Percentiles rank a stretch among this genome's conserved stretches.
phyloP scores from a whole-genome alignment of 139 green algal genomes.

The Nannochloris sp. region DNA sequence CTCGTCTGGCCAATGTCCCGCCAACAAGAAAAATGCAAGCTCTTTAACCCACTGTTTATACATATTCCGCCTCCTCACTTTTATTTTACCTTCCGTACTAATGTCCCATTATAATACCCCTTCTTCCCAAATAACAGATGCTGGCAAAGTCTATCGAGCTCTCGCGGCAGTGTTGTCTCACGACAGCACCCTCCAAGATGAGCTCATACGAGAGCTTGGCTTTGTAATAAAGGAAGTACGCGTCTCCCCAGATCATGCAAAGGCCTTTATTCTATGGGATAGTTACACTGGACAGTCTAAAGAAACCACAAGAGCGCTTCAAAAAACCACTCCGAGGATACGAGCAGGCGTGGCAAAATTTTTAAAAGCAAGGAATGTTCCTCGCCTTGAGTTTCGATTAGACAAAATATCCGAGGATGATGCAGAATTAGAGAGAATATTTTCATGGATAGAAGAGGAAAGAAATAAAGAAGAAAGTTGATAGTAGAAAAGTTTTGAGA shows the following conservation, averaged over 20 bases:
- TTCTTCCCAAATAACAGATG: slow-evolving; percentile 6
- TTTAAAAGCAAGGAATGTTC: slow-evolving; percentile 19
- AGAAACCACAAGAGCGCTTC: not conserved
- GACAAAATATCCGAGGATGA: slow-evolving; percentile 17
- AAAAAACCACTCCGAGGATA: not conserved
- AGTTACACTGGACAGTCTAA: not conserved
- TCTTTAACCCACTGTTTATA: not conserved
- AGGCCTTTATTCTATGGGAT: slow-evolving; percentile 47
- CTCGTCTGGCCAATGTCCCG: slow-evolving; percentile 14
- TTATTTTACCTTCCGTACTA: not conserved
- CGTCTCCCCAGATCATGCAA: slow-evolving; percentile 45
- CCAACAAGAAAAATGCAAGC: slow-evolving; percentile 15
- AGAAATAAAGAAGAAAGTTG: not conserved
- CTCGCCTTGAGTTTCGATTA: slow-evolving; percentile 32
- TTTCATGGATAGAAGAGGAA: slow-evolving; percentile 12
- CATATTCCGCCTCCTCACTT: not conserved
- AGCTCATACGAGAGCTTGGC: slow-evolving; percentile 14
- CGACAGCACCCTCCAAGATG: slow-evolving; percentile 4
- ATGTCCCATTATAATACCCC: not conserved
- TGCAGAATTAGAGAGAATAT: slow-evolving; percentile 16
- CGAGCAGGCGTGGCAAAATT: slow-evolving; percentile 4
- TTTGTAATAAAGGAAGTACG: slow-evolving; percentile 27
- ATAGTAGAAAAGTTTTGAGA: not conserved
- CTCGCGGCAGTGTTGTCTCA: slow-evolving; percentile 7
- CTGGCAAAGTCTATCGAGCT: not conserved